Evolutionary conservation across 228 moss, liverwort and hornwort genomes (phyloP), one percentile per base, ranked within the genome.

Genomic region (Sphagnum fallax): DNA sequence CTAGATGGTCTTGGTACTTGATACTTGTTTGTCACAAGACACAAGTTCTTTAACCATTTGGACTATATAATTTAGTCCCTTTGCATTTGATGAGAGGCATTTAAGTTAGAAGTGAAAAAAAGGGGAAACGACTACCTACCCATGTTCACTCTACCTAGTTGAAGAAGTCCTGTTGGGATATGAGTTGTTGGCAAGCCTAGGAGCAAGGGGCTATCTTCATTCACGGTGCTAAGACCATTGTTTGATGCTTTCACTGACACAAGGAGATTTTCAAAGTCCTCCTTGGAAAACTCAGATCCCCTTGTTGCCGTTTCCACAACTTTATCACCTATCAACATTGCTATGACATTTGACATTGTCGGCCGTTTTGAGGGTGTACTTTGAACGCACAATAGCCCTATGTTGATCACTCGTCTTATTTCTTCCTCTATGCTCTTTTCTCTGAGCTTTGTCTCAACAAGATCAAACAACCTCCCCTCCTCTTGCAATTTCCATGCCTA

Each of bases 171-270:
- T 32, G 32, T 32, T 32, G 32, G 32, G 32, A 32, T 32, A 1
- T 32, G 32, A 32, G 80, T 77, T 64, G 80, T 83, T 5, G 83
- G 83, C 16, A 83, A 63, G 16, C 83, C 83, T 60, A 75, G 70
- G 12, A 84, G 80, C 73, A 84, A 74, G 65, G 84, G 84, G 48
- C 71, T 84, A 15, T 84, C 84, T 70, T 84, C 84, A 13, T 81
- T 70, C 4, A 84, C 84, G 7, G 80, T 70, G 47, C 77, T 84
- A n/a, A 80, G 84, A 8, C 70, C 66, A 32, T 32, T 32, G 32
- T 32, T 32, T 47, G 61, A 68, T 5, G 77, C 67, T 71, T 84
- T 80, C 0, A 80, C 5, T 10, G 77, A 77, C 58, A 80, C 84
- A 60, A 84, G 71, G 72, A 84, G 74, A 0, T 67, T 15, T 1